A percentile compares a stretch with the other conserved stretches of the same genome.
phyloP scores from a whole-genome alignment of 768 basidiomycete species.

The Pulveroboletus ravenelii region DNA sequence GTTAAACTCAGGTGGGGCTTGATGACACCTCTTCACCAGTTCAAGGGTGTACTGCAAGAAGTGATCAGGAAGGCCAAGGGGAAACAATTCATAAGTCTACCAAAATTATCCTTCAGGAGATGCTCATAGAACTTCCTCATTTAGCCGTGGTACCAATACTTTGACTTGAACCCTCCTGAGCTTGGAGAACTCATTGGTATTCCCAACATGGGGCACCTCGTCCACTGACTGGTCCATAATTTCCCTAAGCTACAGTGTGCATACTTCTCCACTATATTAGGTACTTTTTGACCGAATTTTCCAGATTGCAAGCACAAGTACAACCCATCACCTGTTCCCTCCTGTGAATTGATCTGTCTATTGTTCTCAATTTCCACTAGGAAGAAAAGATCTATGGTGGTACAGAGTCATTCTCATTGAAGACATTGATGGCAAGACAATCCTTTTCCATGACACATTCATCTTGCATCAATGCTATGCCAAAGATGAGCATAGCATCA shows the following conservation, averaged over 20 bases:
- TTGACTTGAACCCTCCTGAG: constrained; percentile 86
- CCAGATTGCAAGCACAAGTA: constrained; percentile 87
- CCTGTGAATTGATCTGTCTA: constrained; percentile 87
- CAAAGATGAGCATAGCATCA: constrained; percentile 90
- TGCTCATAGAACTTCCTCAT: neutral
- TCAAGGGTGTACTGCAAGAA: constrained; percentile 83
- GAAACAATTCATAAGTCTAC: constrained; percentile 80
- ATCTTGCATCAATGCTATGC: constrained; percentile 88
- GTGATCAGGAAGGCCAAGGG: constrained; percentile 89
- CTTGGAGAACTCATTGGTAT: constrained; percentile 94
- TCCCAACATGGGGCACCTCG: constrained; percentile 86
- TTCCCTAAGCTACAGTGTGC: constrained; percentile 93
- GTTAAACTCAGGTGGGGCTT: constrained; percentile 93
- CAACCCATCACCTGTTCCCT: constrained; percentile 94
- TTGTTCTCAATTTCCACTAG: constrained; percentile 97
- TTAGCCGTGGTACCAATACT: constrained; percentile 95
- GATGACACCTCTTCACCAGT: constrained; percentile 96
- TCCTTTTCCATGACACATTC: constrained; percentile 93
- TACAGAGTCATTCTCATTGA: constrained; percentile 93
- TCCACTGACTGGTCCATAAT: constrained; percentile 89
- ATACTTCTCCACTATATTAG: constrained; percentile 2
- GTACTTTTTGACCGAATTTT: neutral
- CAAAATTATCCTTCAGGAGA: too few relatives aligned
- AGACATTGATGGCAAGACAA: constrained; percentile 94
- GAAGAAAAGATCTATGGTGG: constrained; percentile 89